A percentile compares a stretch with the other conserved stretches of the same genome.
phyloP scores from a whole-genome alignment of 495 filamentous ascomycete genomes.

The Darksidea phi region DNA sequence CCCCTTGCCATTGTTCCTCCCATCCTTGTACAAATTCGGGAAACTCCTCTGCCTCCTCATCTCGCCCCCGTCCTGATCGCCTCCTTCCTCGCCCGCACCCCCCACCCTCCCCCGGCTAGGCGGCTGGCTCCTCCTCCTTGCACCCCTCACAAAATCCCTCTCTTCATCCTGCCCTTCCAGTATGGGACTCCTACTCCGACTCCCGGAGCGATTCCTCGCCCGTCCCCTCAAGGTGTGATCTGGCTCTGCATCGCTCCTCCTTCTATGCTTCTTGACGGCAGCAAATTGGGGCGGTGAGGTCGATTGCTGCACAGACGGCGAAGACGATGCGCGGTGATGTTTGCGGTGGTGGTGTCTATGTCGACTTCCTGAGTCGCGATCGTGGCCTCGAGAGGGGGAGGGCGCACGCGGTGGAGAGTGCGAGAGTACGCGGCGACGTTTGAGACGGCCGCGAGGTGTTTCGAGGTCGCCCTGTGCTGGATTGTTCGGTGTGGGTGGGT shows the following conservation, averaged over 20 bases:
- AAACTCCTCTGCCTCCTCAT: constrained; percentile 18
- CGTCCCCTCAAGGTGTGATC: constrained; percentile 17
- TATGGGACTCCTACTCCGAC: not conserved
- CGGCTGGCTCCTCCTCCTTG: constrained; percentile 17
- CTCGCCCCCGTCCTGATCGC: not conserved
- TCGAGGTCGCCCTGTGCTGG: not conserved
- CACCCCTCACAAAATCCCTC: not conserved
- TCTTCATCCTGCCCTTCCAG: constrained; percentile 3
- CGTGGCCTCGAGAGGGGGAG: not conserved
- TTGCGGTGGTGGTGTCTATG: constrained; percentile 1
- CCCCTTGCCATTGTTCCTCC: not conserved
- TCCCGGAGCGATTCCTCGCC: not conserved
- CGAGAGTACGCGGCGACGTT: not conserved
- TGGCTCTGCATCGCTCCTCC: constrained; percentile 16
- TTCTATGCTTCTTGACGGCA: constrained; percentile 2
- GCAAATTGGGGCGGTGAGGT: not conserved
- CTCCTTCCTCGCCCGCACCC: not conserved
- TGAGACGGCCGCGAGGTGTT: not conserved
- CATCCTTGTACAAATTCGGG: constrained; percentile 17
- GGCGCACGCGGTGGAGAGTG: not conserved
- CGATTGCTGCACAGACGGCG: not conserved
- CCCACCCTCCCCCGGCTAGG: constrained; percentile 12
- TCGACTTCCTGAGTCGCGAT: not conserved
- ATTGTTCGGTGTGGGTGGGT: too few species aligned
- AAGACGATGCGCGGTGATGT: not conserved